phyloP scores from a whole-genome alignment of 2,329 filamentous ascomycete species.

The Paracoccidioides lutzii region DNA sequence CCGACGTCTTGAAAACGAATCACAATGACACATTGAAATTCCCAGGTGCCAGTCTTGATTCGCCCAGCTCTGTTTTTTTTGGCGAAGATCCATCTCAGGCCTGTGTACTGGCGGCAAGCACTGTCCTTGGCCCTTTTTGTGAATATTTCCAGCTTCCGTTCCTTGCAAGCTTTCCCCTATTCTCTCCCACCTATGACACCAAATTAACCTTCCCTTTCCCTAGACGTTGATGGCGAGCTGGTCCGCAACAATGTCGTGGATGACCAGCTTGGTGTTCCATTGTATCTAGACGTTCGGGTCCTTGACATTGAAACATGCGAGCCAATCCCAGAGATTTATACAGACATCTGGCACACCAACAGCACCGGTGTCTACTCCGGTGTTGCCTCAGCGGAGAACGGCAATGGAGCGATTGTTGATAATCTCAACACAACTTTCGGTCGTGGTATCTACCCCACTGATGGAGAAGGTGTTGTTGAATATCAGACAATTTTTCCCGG shows the following conservation, averaged over 20 bases:
- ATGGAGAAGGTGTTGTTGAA: conserved; percentile 4
- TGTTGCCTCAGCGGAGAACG: conserved; percentile 25
- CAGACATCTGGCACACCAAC: conserved; percentile 31
- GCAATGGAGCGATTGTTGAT: conserved; percentile 23
- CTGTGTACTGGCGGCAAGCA: conserved; percentile 37
- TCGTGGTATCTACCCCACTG: conserved; percentile 2
- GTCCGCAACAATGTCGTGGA: conserved; percentile 27
- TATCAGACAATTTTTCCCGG: conserved; percentile 5
- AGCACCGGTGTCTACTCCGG: conserved; percentile 30
- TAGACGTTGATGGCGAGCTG: conserved; percentile 32
- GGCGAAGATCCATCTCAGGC: conserved; percentile 14
- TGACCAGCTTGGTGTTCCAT: conserved; percentile 22
- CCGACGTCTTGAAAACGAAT: neutral
- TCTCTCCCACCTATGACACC: too few species aligned
- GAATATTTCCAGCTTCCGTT: neutral
- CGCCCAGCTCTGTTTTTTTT: conserved; percentile 6
- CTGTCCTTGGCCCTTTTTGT: conserved; percentile 28
- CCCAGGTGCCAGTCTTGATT: neutral
- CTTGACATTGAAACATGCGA: conserved; percentile 30
- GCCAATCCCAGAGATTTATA: conserved; percentile 22
- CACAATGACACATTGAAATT: neutral
- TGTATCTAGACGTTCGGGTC: conserved; percentile 29
- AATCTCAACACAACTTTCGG: conserved; percentile 18
- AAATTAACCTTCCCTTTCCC: conserved; percentile 23
- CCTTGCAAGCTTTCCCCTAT: too few species aligned